phyloP scores from a whole-genome alignment of 2,329 filamentous ascomycete genomes.

The Xylariaceae sp. region DNA sequence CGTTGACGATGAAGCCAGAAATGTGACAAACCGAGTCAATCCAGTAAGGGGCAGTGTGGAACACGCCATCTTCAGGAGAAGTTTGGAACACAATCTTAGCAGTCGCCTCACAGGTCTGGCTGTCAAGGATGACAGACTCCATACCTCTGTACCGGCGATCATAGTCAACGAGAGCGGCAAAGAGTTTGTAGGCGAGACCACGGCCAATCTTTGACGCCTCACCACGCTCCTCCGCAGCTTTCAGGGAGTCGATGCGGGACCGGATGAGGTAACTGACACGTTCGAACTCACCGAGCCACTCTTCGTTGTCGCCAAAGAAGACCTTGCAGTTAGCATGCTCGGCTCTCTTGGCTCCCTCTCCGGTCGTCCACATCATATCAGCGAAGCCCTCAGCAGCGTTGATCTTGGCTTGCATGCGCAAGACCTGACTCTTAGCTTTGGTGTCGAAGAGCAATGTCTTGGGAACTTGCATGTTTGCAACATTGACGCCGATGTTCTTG shows the following conservation, averaged over 20 bases:
- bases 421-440: conserved; percentile 46
- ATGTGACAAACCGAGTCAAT: conserved; percentile 56
- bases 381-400: conserved; percentile 52
- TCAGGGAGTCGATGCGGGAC: conserved; percentile 52
- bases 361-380: conserved; percentile 53
- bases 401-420: conserved; percentile 56
- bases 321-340: conserved; percentile 61
- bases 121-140: conserved; percentile 53
- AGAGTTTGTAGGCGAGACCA: conserved; percentile 72
- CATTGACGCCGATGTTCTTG: conserved; percentile 55
- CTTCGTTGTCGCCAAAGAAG: conserved; percentile 53
- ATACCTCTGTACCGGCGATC: conserved; percentile 50
- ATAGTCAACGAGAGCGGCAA: conserved; percentile 53
- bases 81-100: conserved; percentile 48
- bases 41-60: conserved; percentile 53
- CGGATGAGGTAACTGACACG: conserved; percentile 66
- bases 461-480: conserved; percentile 61
- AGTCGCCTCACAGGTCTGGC: conserved; percentile 49
- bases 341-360: conserved; percentile 52
- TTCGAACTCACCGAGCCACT: conserved; percentile 61
- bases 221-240: conserved; percentile 57
- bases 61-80: conserved; percentile 43
- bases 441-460: conserved; percentile 61
- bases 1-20: conserved; percentile 58
- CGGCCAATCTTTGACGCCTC: conserved; percentile 67